phyloP scores from a whole-genome alignment of 192 early-diverging fungal genomes.

The Diversispora eburnea region DNA sequence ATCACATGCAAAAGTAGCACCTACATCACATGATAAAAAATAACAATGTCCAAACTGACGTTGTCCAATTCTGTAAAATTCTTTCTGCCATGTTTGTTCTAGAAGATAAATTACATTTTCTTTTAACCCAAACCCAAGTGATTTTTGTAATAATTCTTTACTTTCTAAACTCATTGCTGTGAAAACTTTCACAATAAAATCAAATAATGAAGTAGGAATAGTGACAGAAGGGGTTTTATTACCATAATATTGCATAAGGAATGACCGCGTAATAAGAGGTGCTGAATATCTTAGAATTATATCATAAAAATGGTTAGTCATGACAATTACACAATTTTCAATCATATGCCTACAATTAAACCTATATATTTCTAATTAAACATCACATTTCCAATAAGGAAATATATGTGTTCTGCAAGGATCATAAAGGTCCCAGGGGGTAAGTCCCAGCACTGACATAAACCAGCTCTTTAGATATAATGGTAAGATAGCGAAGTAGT shows the following conservation, averaged over 20 bases:
- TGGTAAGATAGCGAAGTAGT: no score
- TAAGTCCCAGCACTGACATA: no score
- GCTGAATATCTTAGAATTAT: no score
- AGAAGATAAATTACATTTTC: not conserved
- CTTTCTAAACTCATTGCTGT: constrained; percentile 1
- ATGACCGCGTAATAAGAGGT: not conserved
- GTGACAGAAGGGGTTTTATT: not conserved
- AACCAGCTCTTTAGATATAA: no score
- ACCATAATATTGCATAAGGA: not conserved
- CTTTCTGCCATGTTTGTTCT: constrained; percentile 13
- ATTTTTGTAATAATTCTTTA: constrained; percentile 8
- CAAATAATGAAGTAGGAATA: not conserved
- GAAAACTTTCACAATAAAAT: not conserved
- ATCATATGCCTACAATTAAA: no score
- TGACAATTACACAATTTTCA: no score
- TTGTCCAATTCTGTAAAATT: constrained; percentile 17
- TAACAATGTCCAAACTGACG: not conserved
- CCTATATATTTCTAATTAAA: no score
- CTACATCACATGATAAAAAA: constrained; percentile 13
- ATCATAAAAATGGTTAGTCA: no score
- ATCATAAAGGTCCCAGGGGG: no score
- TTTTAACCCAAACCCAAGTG: not conserved
- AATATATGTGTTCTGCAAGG: no score
- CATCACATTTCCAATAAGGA: no score
- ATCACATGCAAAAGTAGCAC: constrained; percentile 11